Base-by-base conservation (phyloP, 768 basidiomycete genomes). In the Floccularia luteovirens region DNA sequence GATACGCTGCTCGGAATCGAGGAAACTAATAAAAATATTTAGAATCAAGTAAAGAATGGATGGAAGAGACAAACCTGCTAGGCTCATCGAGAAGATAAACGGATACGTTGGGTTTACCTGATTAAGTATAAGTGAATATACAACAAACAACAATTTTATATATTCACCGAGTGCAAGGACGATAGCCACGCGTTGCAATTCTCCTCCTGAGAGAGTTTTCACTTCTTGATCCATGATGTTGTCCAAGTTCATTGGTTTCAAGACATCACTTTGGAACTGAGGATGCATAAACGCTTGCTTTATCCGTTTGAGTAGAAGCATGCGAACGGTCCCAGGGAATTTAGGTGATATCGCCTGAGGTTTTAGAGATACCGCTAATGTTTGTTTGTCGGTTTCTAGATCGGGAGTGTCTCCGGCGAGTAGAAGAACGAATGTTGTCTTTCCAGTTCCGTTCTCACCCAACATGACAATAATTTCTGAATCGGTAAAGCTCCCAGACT, bases 1-100 rank as follows among this genome's bases (percentile, higher is more conserved):
- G 58, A 99, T 98, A 80, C 96, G 96, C 60, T 99, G 96, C 59
- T 99, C 96, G 23, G 94, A 97, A 58, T 99, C 96, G 51, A 99
- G 69, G 82, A 93, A 94, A 60, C 85, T 87, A 36, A 7, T 12
- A 16, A 43, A 40, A 31, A 24, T 28, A 12, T 31, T 20, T 13
- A 45, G 32, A 21, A 20, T n/a, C n/a, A n/a, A n/a, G n/a, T n/a
- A n/a, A n/a, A n/a, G n/a, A n/a, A n/a, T n/a, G n/a, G 41, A 19
- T 16, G 2, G 24, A 38, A 45, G 35, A 36, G 23, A 39, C 27
- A 16, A n/a, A 81, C 79, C 74, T 77, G 63, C 79, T 82, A 2
- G 94, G 94, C 60, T 99, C 96, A 60, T 99, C 96, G 38, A 99
- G 81, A 36, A 99, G 79, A 63, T 97, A 96, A 24, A 98, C 88